Conservation (phyloP, 768 basidiomycete species). For the Lactifluus rugatus region DNA sequence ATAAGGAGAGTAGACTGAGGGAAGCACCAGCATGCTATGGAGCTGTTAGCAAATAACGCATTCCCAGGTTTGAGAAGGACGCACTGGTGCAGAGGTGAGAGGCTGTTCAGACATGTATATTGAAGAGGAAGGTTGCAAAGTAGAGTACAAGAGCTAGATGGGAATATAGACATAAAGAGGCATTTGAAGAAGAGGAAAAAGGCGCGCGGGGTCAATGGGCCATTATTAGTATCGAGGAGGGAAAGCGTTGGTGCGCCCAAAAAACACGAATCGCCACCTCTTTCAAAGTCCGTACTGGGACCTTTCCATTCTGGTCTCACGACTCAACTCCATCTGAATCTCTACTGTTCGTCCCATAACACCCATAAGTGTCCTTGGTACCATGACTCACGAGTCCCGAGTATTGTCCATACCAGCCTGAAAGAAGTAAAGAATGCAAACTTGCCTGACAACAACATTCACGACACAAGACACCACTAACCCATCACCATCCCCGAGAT, state of each 20-base stretch:
- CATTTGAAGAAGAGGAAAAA: slow-evolving; percentile 10
- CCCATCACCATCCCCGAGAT: too few species aligned
- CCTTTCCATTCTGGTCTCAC: slow-evolving; percentile 2
- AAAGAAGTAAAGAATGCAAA: too few species aligned
- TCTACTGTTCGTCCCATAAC: too few species aligned
- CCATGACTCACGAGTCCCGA: too few species aligned
- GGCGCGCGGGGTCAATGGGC: slow-evolving; percentile 9
- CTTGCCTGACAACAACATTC: too few species aligned
- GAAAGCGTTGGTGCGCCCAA: background rate
- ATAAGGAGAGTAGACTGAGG: slow-evolving; percentile 58
- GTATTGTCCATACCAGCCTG: too few species aligned
- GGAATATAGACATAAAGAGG: slow-evolving; percentile 16
- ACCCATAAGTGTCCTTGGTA: too few species aligned
- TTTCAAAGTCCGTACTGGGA: slow-evolving; percentile 18
- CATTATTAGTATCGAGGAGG: slow-evolving; percentile 7
- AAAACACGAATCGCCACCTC: background rate
- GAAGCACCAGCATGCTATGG: slow-evolving; percentile 7
- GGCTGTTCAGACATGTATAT: slow-evolving; percentile 11
- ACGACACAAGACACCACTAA: too few species aligned
- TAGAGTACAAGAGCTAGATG: slow-evolving; percentile 13
- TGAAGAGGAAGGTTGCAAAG: background rate
- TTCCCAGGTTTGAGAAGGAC: background rate
- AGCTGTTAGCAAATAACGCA: background rate
- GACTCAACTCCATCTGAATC: background rate
- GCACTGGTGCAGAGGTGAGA: background rate